Percentiles rank a stretch among this genome's conserved stretches.
phyloP scores from a whole-genome alignment of 2,329 filamentous ascomycete genomes.

The Fusarium sp. region DNA sequence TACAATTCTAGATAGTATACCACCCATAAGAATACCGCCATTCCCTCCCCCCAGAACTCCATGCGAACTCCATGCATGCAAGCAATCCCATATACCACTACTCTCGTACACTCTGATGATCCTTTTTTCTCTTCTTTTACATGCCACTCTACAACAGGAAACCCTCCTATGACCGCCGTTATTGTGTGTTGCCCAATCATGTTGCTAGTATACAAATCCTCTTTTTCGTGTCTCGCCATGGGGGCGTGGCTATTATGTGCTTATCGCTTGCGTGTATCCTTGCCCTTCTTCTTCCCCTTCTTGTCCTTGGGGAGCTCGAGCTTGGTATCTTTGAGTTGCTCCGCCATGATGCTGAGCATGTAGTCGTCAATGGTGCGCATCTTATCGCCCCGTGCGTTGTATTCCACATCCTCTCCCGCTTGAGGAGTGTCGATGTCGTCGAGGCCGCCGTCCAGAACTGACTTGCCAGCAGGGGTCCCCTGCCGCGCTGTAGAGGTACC shows the following conservation, averaged over 20 bases:
- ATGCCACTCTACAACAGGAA: conserved; percentile 18
- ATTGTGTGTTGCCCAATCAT: conserved; percentile 14
- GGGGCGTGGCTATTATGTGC: conserved; percentile 19
- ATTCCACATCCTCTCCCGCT: conserved; percentile 56
- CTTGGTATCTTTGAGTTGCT: conserved; percentile 65
- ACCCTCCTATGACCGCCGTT: conserved; percentile 10
- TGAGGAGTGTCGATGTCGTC: conserved; percentile 48
- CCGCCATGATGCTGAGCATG: conserved; percentile 75
- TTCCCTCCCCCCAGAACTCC: conserved; percentile 23
- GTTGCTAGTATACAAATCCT: conserved; percentile 26
- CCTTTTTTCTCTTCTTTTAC: conserved; percentile 13
- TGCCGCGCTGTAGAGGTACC: conserved; percentile 61
- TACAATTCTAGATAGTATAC: conserved; percentile 31
- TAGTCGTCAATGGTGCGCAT: conserved; percentile 77
- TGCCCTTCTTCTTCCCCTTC: conserved; percentile 67
- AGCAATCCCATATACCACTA: conserved; percentile 14
- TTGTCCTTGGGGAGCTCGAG: conserved; percentile 72
- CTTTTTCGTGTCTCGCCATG: conserved; percentile 3
- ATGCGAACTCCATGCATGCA: conserved; percentile 27
- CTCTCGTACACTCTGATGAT: conserved; percentile 13
- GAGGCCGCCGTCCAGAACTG: conserved; percentile 45
- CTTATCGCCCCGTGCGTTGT: conserved; percentile 66
- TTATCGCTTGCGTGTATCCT: conserved; percentile 62
- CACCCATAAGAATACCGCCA: background rate
- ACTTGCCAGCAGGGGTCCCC: conserved; percentile 59